Evolutionary conservation across 2,329 filamentous ascomycete genomes (phyloP).

Genomic region (Sporothrix pallida): DNA sequence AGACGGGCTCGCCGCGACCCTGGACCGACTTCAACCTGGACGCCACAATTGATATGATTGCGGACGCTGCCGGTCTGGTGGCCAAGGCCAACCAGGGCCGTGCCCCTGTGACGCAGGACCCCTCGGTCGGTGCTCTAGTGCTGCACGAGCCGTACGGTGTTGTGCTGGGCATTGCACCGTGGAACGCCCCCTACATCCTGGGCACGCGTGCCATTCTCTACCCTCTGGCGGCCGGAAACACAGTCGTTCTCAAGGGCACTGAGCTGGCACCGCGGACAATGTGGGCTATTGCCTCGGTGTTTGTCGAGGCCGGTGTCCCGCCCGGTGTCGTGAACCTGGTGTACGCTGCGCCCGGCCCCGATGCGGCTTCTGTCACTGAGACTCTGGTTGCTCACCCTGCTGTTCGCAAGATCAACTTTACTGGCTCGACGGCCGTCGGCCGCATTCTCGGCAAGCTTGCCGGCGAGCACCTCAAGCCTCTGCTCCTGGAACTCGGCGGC

Average conservation of each 20-base stretch:
- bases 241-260: constrained; percentile 72
- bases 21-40: constrained; percentile 54
- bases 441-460: constrained; percentile 72
- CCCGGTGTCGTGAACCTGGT: constrained; percentile 73
- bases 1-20: constrained; percentile 50
- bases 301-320: constrained; percentile 77
- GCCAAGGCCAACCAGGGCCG: constrained; percentile 35
- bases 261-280: constrained; percentile 70
- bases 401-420: constrained; percentile 86
- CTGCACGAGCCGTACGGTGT: constrained; percentile 80
- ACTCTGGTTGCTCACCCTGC: constrained; percentile 69
- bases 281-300: constrained; percentile 65
- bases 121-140: constrained; percentile 60
- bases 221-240: constrained; percentile 78
- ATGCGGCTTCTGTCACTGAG: constrained; percentile 70
- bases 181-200: constrained; percentile 68
- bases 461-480: constrained; percentile 77
- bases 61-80: constrained; percentile 49
- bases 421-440: constrained; percentile 76
- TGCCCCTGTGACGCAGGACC: constrained; percentile 25
- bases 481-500: constrained; percentile 80
- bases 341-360: constrained; percentile 63
- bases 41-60: constrained; percentile 47
- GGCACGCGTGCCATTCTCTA: constrained; percentile 61
- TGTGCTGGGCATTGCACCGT: constrained; percentile 80